Evolutionary conservation across 108 stramenopile genomes (phyloP), one percentile per base, ranked within the genome.

Genomic region (Mediolabrus comicus): DNA sequence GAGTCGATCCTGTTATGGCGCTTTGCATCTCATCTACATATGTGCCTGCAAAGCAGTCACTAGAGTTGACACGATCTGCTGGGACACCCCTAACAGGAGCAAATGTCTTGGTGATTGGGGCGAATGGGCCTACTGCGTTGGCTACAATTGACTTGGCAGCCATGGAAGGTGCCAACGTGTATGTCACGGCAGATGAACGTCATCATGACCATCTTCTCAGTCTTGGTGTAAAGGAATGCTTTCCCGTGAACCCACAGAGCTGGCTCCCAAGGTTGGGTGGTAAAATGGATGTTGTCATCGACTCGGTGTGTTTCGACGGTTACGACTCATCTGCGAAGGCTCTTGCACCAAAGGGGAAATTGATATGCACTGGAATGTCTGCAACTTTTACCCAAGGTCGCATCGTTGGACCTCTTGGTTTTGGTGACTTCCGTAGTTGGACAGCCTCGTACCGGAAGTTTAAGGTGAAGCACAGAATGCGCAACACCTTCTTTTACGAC

Each of bases 231-330:
- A 59, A 62, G 46, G 8, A 49, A 24, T 83, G 83, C 11, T 70
- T 85, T 32, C 67, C 82, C 6, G 53, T 80, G 39, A 68, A 86
- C 24, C 71, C 81, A 11, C 53, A 76, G 36, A 71, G 70, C 59
- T 90, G 89, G 89, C 62, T 83, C 12, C 73, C 84, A 11, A 11
- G 10, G 8, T 51, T 90, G 4, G 54, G 84, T 53, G 85, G 86
- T 11, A 58, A 77, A 61, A 87, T 90, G 83, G 86, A 90, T 62
- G 65, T 86, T 57, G 85, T 87, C 0, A 59, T 90, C 46, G 89
- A 90, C 49, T 77, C 70, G 38, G 28, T 73, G 1, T 85, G 80
- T 46, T 29, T 83, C 2, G 83, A 84, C 49, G 64, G 64, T 52
- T 72, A 73, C 16, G 80, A 74, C 29, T 76, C 88, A 16, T 69